Conservation (phyloP, 495 filamentous ascomycete species). For the Penicillium coffeae region DNA sequence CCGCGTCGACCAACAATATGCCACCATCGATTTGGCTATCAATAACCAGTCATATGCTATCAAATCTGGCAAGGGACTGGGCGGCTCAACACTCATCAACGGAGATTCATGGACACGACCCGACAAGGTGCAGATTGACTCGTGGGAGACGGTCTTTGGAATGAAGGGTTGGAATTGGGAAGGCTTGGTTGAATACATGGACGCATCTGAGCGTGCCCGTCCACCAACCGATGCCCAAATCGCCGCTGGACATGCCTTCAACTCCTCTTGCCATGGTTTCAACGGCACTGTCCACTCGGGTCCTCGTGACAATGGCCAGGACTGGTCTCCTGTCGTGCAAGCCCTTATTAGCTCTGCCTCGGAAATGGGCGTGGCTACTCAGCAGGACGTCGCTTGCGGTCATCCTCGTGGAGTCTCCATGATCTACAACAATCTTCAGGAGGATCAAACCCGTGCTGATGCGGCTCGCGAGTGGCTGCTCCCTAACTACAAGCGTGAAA, state of each 20-base stretch:
- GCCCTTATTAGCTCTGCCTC: conserved; percentile 5
- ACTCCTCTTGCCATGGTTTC: conserved; percentile 21
- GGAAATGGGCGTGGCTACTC: conserved; percentile 11
- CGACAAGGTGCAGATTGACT: conserved; percentile 43
- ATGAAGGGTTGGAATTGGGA: conserved; percentile 54
- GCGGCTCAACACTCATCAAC: conserved; percentile 57
- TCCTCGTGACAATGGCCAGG: not conserved
- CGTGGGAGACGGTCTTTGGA: conserved; percentile 45
- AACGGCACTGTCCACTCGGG: conserved; percentile 26
- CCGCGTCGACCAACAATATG: conserved; percentile 7
- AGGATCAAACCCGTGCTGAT: conserved; percentile 26
- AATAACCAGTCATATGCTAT: conserved; percentile 14
- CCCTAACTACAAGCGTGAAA: not conserved
- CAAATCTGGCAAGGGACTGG: conserved; percentile 32
- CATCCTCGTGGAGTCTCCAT: conserved; percentile 27
- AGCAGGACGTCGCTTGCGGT: conserved; percentile 22
- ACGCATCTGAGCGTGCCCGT: conserved; percentile 19
- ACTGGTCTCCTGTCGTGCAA: conserved; percentile 1
- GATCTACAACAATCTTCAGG: conserved; percentile 20
- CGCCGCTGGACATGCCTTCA: conserved; percentile 18
- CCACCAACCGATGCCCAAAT: conserved; percentile 13
- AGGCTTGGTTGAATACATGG: conserved; percentile 40
- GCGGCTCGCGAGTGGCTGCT: conserved; percentile 48
- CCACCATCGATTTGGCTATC: conserved; percentile 12
- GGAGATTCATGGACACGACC: conserved; percentile 46